Base-by-base conservation (phyloP, 2,329 filamentous ascomycete species). In the Metarhizium album region DNA sequence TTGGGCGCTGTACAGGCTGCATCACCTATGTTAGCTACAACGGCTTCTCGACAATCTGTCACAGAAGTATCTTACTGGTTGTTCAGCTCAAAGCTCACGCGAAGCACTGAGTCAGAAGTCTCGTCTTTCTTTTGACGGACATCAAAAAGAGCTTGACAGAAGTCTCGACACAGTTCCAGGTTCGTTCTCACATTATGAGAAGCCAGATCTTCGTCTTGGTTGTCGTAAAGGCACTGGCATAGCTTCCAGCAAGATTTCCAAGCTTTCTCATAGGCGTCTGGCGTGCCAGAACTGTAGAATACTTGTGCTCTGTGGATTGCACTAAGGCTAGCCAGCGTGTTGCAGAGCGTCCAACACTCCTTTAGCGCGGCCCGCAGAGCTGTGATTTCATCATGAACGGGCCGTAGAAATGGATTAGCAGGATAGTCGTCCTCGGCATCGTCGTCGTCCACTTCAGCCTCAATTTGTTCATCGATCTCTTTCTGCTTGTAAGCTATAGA, bases 201-300 rank as follows among this genome's bases (percentile, higher is more conserved):
- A 48, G 83, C 79, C 31, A 81, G 74, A 49, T 84, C 77, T 55
- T 90, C 84, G 51, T 91, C 82, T 48, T 84, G 79, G 57, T 84
- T 88, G 54, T 90, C 81, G 63, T 96, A 96, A 3, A 97, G 76
- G 52, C 86, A 85, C 64, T 95, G 88, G 63, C 90, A 97, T 23
- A 97, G 73, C 59, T 85, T 86, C 91, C 90, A 97, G 68, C 90
- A 97, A 54, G 86, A 87, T 65, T 87, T 89, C 91, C 90, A 96
- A 0, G 90, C 90, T 59, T 86, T 84, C 64, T 95, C 88, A 62
- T 95, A 87, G 27, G 84, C 80, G 57, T 89, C 84, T 1, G 85
- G 84, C 11, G 81, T 84, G 13, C 82, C 83, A 1, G 85, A 83
- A 58, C 79, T 86, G 64, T 81, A 83, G 66, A 93, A 91, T 31